Percentiles rank a stretch among this genome's conserved stretches.
These are phyloP conservation scores for Eustoma russellianum DNA, from an alignment of 257 asterid species.

Conservation along the genomic window DNA sequence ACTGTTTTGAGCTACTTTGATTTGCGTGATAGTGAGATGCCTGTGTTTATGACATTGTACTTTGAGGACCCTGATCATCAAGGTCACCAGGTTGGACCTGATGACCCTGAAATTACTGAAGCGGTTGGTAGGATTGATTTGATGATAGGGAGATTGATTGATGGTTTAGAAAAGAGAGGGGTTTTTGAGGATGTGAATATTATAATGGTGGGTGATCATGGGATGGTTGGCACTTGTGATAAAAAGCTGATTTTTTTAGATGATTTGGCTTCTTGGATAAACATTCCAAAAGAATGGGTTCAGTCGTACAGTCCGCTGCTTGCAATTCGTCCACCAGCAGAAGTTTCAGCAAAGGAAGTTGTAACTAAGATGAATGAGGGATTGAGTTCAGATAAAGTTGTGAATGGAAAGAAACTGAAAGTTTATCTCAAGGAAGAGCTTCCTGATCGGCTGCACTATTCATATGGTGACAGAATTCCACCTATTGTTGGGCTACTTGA, in stretches of 20 bases:
- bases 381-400: slow-evolving; percentile 44
- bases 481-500: slow-evolving; percentile 50
- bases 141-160: slow-evolving; percentile 46
- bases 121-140: slow-evolving; percentile 40
- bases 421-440: slow-evolving; percentile 65
- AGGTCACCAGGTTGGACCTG: slow-evolving; percentile 71
- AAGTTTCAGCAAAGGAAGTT: slow-evolving; percentile 24
- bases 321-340: slow-evolving; percentile 41
- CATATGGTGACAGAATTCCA: slow-evolving; percentile 45
- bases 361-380: slow-evolving; percentile 60
- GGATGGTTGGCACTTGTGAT: slow-evolving; percentile 75
- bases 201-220: slow-evolving; percentile 67
- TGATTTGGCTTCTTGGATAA: slow-evolving; percentile 45
- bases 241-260: slow-evolving; percentile 48
- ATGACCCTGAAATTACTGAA: slow-evolving; percentile 46
- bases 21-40: slow-evolving; percentile 43
- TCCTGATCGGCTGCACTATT: slow-evolving; percentile 55
- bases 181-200: slow-evolving; percentile 51
- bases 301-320: slow-evolving; percentile 55
- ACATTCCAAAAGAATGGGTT: slow-evolving; percentile 46
- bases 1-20: slow-evolving; percentile 53
- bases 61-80: slow-evolving; percentile 75
- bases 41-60: slow-evolving; percentile 54
- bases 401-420: slow-evolving; percentile 46
- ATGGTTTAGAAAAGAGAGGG: slow-evolving; percentile 51